Conservation (phyloP, 352 stramenopile species). For the Globisporangium okanoganense region DNA sequence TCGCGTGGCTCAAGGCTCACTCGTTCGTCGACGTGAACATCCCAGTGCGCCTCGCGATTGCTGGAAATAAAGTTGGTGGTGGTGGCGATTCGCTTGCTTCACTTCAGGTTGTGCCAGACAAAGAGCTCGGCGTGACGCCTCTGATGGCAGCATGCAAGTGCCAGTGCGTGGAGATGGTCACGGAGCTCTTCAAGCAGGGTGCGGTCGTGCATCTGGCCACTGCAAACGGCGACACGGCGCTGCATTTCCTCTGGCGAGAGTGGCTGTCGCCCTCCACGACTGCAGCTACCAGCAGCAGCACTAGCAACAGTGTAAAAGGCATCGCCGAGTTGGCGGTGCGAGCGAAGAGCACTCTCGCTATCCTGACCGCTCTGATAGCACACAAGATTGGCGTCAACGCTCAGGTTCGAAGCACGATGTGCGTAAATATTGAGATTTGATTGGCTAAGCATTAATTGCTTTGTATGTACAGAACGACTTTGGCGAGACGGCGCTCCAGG, state of each 20-base stretch:
- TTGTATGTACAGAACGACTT: conserved; percentile 46
- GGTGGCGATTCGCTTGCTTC: not conserved
- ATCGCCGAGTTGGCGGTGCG: conserved; percentile 26
- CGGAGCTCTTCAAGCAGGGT: conserved; percentile 40
- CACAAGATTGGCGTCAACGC: conserved; percentile 41
- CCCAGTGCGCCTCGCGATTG: conserved; percentile 23
- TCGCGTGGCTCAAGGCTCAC: conserved; percentile 58
- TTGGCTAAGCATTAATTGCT: not conserved
- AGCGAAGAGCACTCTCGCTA: conserved; percentile 30
- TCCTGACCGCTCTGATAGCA: conserved; percentile 35
- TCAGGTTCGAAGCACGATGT: conserved; percentile 27
- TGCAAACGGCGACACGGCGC: conserved; percentile 60
- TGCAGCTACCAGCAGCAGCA: not conserved
- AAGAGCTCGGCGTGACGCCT: conserved; percentile 47
- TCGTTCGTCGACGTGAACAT: conserved; percentile 70
- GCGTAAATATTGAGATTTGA: not conserved
- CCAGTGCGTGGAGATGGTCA: conserved; percentile 45
- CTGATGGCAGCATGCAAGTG: conserved; percentile 65
- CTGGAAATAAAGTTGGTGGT: not conserved
- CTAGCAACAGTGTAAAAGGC: conserved; percentile 21
- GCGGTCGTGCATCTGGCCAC: conserved; percentile 47
- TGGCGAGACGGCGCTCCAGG: conserved; percentile 54
- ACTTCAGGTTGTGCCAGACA: conserved; percentile 16
- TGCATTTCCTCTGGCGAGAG: conserved; percentile 59
- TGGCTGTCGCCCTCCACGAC: conserved; percentile 23